Conservation (phyloP, 768 basidiomycete genomes). For the Guyanaporus albipodus region DNA sequence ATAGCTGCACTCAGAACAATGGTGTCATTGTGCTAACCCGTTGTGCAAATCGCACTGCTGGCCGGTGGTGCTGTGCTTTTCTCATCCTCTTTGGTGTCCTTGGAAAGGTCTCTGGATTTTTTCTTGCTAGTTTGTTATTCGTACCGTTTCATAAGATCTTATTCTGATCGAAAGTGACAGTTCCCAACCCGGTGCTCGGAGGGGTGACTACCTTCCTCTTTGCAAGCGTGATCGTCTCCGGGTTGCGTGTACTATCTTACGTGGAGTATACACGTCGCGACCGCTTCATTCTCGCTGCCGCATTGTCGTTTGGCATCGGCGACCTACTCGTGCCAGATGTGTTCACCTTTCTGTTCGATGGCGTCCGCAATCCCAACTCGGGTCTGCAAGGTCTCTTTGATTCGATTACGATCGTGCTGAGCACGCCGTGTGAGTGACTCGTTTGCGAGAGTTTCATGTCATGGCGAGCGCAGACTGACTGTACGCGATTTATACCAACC, state of each 20-base stretch:
- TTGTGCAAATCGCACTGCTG: slow-evolving; percentile 76
- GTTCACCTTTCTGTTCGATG: slow-evolving; percentile 67
- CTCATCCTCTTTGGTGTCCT: slow-evolving; percentile 77
- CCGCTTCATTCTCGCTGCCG: slow-evolving; percentile 66
- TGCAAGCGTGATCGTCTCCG: slow-evolving; percentile 67
- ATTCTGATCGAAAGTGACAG: slow-evolving; percentile 22
- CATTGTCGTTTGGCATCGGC: slow-evolving; percentile 66
- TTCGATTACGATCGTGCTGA: slow-evolving; percentile 75
- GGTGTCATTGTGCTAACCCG: slow-evolving; percentile 82
- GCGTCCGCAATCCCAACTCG: slow-evolving; percentile 46
- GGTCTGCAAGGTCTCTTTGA: slow-evolving; percentile 67
- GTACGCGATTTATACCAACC: not conserved
- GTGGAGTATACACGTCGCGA: slow-evolving; percentile 58
- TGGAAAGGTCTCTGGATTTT: slow-evolving; percentile 79
- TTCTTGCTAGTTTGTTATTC: slow-evolving; percentile 58
- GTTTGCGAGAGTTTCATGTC: not conserved
- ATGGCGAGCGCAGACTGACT: slow-evolving; percentile 1
- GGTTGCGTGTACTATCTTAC: slow-evolving; percentile 64
- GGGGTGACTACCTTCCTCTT: slow-evolving; percentile 89
- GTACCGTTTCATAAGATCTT: not conserved
- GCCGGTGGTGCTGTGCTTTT: slow-evolving; percentile 75
- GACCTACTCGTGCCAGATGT: slow-evolving; percentile 63
- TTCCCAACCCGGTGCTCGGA: slow-evolving; percentile 78
- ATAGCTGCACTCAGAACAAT: slow-evolving; percentile 50
- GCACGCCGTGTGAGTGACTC: slow-evolving; percentile 67